A percentile compares a stretch with the other conserved stretches of the same genome.
Conservation (phyloP, 1,139 yeast genomes). For the Pichia sp. region DNA sequence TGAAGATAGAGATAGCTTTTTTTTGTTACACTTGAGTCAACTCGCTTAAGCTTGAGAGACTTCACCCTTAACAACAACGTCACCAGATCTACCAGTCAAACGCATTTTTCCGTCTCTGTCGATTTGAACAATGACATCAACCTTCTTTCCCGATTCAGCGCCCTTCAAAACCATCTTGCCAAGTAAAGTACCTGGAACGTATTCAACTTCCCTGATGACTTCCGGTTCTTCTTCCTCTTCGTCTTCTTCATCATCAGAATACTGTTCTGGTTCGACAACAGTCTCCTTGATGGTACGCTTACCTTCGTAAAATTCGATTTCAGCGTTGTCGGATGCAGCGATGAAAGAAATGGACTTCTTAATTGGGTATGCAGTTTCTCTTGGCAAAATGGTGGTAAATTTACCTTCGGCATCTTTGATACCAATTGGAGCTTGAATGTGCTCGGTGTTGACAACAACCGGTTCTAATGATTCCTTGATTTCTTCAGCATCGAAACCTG, state of each 20-base stretch:
- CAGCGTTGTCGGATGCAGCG: slow-evolving; percentile 61
- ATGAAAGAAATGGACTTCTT: slow-evolving; percentile 68
- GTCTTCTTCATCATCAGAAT: slow-evolving; percentile 38
- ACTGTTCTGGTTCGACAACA: slow-evolving; percentile 56
- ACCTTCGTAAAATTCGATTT: slow-evolving; percentile 80
- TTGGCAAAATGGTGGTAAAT: slow-evolving; percentile 69
- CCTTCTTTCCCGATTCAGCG: slow-evolving; percentile 59
- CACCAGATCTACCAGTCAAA: slow-evolving; percentile 77
- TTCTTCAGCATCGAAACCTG: slow-evolving; percentile 82
- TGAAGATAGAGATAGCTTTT: no score
- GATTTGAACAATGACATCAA: slow-evolving; percentile 80
- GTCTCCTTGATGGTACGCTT: slow-evolving; percentile 75
- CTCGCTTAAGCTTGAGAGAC: slow-evolving; percentile 23
- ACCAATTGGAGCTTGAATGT: slow-evolving; percentile 81
- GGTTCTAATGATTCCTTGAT: slow-evolving; percentile 82
- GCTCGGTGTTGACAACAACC: slow-evolving; percentile 84
- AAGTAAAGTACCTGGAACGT: slow-evolving; percentile 68
- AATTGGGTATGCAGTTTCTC: slow-evolving; percentile 90
- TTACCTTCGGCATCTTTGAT: slow-evolving; percentile 67
- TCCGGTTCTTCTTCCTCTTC: slow-evolving; percentile 48
- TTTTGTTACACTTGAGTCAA: not conserved
- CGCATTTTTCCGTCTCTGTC: slow-evolving; percentile 80
- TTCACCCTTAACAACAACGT: slow-evolving; percentile 50
- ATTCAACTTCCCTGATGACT: slow-evolving; percentile 50
- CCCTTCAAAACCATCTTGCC: slow-evolving; percentile 77